Base-by-base conservation (phyloP, 108 stramenopile species). In the Skeletonema grethae region DNA sequence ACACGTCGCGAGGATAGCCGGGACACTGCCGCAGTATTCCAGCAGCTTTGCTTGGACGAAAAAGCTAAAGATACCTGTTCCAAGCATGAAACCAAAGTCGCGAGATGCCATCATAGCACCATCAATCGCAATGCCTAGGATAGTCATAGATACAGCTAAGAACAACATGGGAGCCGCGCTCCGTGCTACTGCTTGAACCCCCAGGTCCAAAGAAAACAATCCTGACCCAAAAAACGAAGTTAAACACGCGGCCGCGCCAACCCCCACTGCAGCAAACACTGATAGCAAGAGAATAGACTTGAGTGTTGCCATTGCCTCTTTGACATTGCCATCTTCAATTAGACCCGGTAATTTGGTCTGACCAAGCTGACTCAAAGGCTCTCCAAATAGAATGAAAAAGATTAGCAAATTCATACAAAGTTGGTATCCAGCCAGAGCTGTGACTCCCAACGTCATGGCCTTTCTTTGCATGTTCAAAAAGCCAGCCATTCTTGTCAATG, bases 351-450 rank as follows among this genome's bases (percentile, higher is more conserved):
- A 64, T 48, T 89, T 82, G 7, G 92, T 93, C 65, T 93, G 92
- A 39, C 73, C 73, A 13, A 93, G 66, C 60, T 93, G 92, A 35
- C 83, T 84, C 43, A 93, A 64, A 25, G 92, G 92, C 63, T 93
- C 92, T 18, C 88, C 92, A 75, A 93, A 93, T 9, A 93, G 72
- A 4, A 93, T 76, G 35, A 90, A 93, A 71, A 93, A 89, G n/a
- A 86, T 66, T 11, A 93, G 45, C 15, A 89, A 57, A 57, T 93
- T 93, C 59, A 85, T 82, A 24, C 82, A 73, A 63, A 93, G 25
- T 60, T 93, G 92, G 57, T 88, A 90, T n/a, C 88, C 89, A 20
- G 92, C 92, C 24, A 88, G 60, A 3, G 74, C 41, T 25, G 82
- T 64, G 3, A 85, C 67, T 29, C 92, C 92, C 22, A 93, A 76